These are phyloP conservation scores for Achaetomiella virescens DNA, from an alignment of 495 filamentous ascomycete species.

Conservation along the genomic window DNA sequence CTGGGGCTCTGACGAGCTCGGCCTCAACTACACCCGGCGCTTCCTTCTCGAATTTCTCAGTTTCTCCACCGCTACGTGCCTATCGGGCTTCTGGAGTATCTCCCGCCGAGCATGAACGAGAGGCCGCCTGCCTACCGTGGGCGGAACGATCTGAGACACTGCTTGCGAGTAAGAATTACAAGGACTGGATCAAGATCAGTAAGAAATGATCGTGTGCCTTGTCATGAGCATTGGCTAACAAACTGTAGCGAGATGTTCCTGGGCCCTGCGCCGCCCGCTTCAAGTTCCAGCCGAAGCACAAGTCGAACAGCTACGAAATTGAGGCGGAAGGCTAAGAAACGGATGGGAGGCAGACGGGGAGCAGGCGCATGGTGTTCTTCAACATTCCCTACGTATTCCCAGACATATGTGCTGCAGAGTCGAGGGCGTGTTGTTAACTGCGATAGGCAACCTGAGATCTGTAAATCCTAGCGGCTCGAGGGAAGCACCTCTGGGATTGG, in stretches of 20 bases:
- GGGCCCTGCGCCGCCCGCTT: conserved; percentile 83
- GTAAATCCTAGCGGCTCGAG: no score
- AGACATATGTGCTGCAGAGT: neutral
- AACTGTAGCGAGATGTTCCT: conserved; percentile 85
- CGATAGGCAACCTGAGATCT: no score
- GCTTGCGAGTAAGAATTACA: conserved; percentile 80
- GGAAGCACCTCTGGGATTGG: no score
- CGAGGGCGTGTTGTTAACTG: no score
- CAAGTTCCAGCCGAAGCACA: conserved; percentile 97
- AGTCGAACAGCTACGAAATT: conserved; percentile 73
- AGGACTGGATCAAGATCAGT: conserved; percentile 99
- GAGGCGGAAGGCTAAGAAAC: conserved; percentile 50
- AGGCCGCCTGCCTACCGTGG: conserved; percentile 77
- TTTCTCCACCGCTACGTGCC: conserved; percentile 87
- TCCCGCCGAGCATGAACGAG: conserved; percentile 83
- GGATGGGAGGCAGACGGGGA: neutral
- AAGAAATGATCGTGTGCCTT: conserved; percentile 40
- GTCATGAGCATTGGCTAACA: neutral
- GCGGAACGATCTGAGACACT: conserved; percentile 82
- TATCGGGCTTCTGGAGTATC: conserved; percentile 75
- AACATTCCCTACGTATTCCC: neutral
- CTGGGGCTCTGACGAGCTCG: conserved; percentile 93
- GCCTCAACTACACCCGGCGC: conserved; percentile 77
- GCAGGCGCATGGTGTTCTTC: neutral
- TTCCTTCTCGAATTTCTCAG: conserved; percentile 94